Conservation (phyloP, 306 rosid species). For the Citrullus colocynthis region DNA sequence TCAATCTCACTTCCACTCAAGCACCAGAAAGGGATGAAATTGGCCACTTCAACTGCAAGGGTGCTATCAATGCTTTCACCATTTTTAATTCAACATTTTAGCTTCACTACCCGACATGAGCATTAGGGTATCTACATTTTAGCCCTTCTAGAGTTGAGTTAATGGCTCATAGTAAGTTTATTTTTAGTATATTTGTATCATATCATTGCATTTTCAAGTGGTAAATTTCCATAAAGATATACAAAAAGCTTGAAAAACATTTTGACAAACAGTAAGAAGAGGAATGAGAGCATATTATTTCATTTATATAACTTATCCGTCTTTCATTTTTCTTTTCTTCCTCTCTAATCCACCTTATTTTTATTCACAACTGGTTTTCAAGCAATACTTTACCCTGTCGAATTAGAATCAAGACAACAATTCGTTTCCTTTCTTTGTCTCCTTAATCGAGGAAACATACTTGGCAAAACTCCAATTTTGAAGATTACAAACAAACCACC, state of each 20-base stretch:
- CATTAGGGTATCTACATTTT: neutral
- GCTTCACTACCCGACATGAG: neutral
- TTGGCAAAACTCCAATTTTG: too few relatives aligned
- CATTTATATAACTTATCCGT: neutral
- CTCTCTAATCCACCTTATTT: neutral
- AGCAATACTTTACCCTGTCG: too few relatives aligned
- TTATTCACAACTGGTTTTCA: too few relatives aligned
- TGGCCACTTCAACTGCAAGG: constrained; percentile 1
- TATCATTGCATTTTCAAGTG: neutral
- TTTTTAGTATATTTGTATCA: neutral
- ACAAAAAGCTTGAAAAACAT: neutral
- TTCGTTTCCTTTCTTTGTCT: too few relatives aligned
- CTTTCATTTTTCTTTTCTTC: neutral
- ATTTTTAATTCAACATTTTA: constrained; percentile 2
- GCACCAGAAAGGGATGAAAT: neutral
- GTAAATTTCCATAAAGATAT: neutral
- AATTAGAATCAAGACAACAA: too few relatives aligned
- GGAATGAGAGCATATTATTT: neutral
- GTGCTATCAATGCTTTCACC: neutral
- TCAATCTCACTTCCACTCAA: neutral
- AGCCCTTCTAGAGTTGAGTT: too few relatives aligned
- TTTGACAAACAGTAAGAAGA: neutral
- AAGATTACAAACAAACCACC: too few relatives aligned
- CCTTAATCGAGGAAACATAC: too few relatives aligned
- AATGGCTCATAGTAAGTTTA: neutral